These are phyloP conservation scores for Talaromyces pinophilus DNA, from an alignment of 2,329 filamentous ascomycete genomes.

Conservation along the genomic window DNA sequence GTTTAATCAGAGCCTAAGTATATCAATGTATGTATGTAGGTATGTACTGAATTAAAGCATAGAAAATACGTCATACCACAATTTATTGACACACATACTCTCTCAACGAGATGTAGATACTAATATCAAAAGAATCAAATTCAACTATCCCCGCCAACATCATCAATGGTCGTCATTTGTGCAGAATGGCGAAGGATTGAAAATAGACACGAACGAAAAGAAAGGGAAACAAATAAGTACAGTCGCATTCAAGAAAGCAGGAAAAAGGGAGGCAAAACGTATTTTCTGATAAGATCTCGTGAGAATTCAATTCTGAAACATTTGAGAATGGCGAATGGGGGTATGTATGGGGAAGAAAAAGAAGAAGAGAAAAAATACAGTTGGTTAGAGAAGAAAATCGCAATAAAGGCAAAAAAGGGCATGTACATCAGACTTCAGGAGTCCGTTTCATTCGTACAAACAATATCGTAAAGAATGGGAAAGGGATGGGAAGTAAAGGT, in stretches of 20 bases:
- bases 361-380: constrained; percentile 27
- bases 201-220: constrained; percentile 15
- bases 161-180: constrained; percentile 22
- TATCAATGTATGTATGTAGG: no score
- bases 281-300: constrained; percentile 15
- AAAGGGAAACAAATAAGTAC: constrained; percentile 17
- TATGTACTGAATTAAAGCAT: background rate
- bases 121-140: constrained; percentile 9
- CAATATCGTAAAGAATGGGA: constrained; percentile 24
- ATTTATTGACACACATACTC: background rate
- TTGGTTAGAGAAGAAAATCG: constrained; percentile 11
- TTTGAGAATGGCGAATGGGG: constrained; percentile 22
- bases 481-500: constrained; percentile 19
- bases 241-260: background rate
- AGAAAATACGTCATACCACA: background rate
- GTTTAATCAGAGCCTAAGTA: no score
- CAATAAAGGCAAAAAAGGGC: constrained; percentile 5
- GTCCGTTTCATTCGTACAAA: constrained; percentile 23
- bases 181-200: constrained; percentile 22
- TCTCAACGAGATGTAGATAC: background rate
- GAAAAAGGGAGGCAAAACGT: constrained; percentile 3
- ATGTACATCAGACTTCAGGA: constrained; percentile 26
- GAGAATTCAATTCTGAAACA: constrained; percentile 6
- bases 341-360: constrained; percentile 27
- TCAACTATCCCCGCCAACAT: constrained; percentile 22